Base-by-base conservation (phyloP, 495 filamentous ascomycete genomes). In the Monascus purpureus region DNA sequence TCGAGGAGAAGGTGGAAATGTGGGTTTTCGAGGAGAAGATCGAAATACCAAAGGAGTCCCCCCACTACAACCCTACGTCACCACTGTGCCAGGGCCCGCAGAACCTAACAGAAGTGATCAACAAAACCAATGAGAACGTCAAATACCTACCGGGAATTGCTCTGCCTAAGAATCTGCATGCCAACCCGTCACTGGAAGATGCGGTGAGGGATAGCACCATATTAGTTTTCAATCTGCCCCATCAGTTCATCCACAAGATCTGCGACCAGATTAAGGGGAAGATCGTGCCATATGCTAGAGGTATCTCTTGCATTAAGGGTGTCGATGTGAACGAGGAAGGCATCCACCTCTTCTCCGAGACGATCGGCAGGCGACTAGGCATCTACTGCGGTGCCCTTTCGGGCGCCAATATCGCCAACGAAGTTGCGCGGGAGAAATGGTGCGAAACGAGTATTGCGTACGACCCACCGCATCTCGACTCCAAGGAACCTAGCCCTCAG, bases 311-410 rank as follows among this genome's bases (percentile, higher is more conserved):
- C 56, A 96, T 95, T 55, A 99, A 99, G 67, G 92, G 92, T 39
- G 84, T 99, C 28, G 77, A 90, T 36, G 92, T 99, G 26, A 73
- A 77, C 8, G 74, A 80, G 33, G 70, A 80, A 19, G 82, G 85
- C 17, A 70, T 95, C 37, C 69, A 69, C 37, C 72, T 99, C 13
- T 92, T 95, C 67, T 86, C 78, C n/a, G 92, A 99, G 51, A 82
- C 76, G 43, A 96, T 99, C 47, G 85, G 87, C 36, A 71, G 76
- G 45, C 75, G 73, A 27, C 68, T 99, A 6, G 81, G 78, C 33
- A 99, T 99, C 50, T 99, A 99, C 67, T 93, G 86, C 48, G 92
- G 92, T 50, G 86, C 92, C 2, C 71, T 99, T 8, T 92, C 82
- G 26, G 92, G 92, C 9, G 92, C 90, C 35, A 99, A 99, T 63